Evolutionary conservation across 441 rosid genomes (phyloP).

Genomic region (Gossypium schwendimanii): DNA sequence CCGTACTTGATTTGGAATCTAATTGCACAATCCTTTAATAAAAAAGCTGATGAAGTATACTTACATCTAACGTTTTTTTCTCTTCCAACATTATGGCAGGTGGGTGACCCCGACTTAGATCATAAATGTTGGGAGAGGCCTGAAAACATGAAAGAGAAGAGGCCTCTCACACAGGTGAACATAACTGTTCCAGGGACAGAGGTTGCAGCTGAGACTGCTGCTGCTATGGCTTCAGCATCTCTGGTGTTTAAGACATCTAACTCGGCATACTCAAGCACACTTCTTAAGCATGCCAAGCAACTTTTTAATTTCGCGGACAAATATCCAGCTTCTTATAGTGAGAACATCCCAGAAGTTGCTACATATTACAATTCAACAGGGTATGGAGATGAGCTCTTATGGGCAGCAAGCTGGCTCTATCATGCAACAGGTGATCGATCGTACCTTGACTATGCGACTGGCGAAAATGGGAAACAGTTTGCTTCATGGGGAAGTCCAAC

Average conservation of each 20-base stretch:
- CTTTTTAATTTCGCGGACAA: conserved; percentile 73
- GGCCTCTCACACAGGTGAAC: conserved; percentile 67
- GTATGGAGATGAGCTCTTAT: conserved; percentile 73
- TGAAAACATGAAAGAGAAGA: conserved; percentile 62
- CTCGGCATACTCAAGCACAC: conserved; percentile 57
- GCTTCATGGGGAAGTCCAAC: conserved; percentile 76
- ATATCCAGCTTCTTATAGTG: conserved; percentile 54
- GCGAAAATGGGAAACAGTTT: conserved; percentile 47
- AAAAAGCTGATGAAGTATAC: not conserved
- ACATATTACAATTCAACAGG: conserved; percentile 75
- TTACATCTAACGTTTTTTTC: not conserved
- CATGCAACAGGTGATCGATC: conserved; percentile 73
- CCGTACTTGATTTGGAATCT: not conserved
- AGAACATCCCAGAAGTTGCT: conserved; percentile 59
- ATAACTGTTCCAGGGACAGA: conserved; percentile 67
- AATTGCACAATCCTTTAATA: not conserved
- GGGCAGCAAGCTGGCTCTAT: conserved; percentile 95
- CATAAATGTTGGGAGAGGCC: conserved; percentile 95
- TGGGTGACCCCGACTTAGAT: conserved; percentile 73
- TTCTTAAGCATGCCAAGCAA: conserved; percentile 66
- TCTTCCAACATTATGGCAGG: conserved; percentile 34
- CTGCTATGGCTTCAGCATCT: conserved; percentile 91
- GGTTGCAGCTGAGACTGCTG: conserved; percentile 96
- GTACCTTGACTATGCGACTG: conserved; percentile 61
- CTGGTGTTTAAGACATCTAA: conserved; percentile 66